Percentiles rank a stretch among this genome's conserved stretches.
phyloP scores from a whole-genome alignment of 495 filamentous ascomycete species.

The Annulohypoxylon maeteangense region DNA sequence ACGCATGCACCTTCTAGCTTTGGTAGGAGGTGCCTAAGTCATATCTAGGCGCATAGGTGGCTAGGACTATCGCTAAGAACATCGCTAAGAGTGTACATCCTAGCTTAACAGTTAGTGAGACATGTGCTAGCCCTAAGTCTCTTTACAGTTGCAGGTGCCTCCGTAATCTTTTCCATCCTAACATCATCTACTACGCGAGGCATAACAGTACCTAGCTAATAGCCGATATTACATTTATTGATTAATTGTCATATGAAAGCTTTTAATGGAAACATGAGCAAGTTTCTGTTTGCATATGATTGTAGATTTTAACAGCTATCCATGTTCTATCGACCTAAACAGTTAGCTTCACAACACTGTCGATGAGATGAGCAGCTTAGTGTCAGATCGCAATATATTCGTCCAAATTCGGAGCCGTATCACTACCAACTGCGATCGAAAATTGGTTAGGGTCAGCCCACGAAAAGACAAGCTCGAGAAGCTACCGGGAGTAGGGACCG shows the following conservation, averaged over 20 bases:
- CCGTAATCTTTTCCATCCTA: background rate
- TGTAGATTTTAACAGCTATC: background rate
- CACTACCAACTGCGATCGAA: constrained; percentile 4
- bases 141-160: background rate
- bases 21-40: too few relatives aligned
- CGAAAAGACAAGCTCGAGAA: constrained; percentile 6
- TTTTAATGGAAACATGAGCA: background rate
- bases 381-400: constrained; percentile 6
- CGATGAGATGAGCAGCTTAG: constrained; percentile 18
- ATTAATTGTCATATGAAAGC: background rate
- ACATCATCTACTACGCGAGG: background rate
- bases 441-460: constrained; percentile 11
- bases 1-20: background rate
- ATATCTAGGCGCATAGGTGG: too few relatives aligned
- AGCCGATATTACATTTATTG: constrained; percentile 7
- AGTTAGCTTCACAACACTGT: background rate
- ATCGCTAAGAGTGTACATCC: background rate
- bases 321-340: constrained; percentile 3
- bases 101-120: background rate
- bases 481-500: background rate
- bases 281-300: background rate
- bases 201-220: background rate
- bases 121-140: background rate
- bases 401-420: constrained; percentile 1
- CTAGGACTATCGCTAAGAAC: background rate